Percentiles rank a stretch among this genome's conserved stretches.
phyloP scores from a whole-genome alignment of 1,139 yeast genomes.

The Candida freyschussii region DNA sequence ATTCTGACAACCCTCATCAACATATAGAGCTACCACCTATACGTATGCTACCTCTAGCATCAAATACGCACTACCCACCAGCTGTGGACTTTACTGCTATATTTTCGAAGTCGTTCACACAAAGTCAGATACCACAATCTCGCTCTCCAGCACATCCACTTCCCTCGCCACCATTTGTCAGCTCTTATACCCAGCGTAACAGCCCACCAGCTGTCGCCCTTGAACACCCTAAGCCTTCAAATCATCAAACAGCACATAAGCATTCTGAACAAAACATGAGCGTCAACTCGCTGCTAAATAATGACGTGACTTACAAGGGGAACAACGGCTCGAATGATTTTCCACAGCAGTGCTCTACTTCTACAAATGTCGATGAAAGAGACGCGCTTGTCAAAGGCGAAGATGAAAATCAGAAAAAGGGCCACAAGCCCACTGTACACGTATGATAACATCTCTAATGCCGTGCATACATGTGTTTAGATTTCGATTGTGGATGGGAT shows the following conservation, averaged over 20 bases:
- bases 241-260: background rate
- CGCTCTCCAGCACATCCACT: constrained; percentile 1
- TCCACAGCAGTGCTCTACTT: background rate
- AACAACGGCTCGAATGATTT: background rate
- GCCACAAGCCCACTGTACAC: constrained; percentile 1
- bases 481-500: too few species aligned
- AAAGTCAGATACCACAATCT: constrained; percentile 1
- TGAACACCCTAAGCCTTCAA: constrained; percentile 1
- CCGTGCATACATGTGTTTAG: too few species aligned
- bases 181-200: too few species aligned
- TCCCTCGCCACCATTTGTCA: constrained; percentile 5
- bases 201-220: constrained; percentile 3
- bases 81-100: constrained; percentile 28
- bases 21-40: constrained; percentile 23
- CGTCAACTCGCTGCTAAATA: constrained; percentile 24
- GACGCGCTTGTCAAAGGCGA: too few species aligned
- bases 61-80: constrained; percentile 15
- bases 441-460: background rate
- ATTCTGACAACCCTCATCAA: constrained; percentile 6
- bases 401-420: too few species aligned
- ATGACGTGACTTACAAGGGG: constrained; percentile 1
- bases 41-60: constrained; percentile 19
- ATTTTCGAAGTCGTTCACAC: constrained; percentile 16
- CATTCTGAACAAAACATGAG: constrained; percentile 20
- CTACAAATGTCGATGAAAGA: constrained; percentile 1